Percentiles rank a stretch among this genome's conserved stretches.
phyloP scores from a whole-genome alignment of 176 grass and related monocot species.

The Carex pumila region DNA sequence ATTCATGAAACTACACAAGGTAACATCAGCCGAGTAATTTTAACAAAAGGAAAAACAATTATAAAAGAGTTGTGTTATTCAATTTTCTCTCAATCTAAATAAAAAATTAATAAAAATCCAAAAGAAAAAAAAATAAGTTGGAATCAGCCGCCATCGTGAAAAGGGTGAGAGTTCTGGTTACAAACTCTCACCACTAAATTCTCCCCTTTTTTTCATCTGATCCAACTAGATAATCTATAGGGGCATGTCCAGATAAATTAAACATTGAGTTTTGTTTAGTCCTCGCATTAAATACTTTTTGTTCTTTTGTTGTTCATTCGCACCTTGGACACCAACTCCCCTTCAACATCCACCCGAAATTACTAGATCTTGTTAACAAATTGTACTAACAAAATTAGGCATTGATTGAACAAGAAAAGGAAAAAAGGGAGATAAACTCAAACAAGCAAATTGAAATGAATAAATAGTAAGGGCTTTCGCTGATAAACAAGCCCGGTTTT shows the following conservation, averaged over 20 bases:
- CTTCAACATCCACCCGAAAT: not conserved
- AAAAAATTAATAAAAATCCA: constrained; percentile 10
- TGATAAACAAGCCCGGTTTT: not conserved
- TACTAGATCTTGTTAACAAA: constrained; percentile 1
- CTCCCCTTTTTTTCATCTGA: not conserved
- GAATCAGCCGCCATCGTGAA: not conserved
- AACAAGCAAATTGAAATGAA: not conserved
- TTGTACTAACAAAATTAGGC: constrained; percentile 10
- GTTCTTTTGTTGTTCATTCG: not conserved
- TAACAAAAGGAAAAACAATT: not conserved
- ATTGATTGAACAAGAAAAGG: not conserved
- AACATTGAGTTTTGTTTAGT: not conserved
- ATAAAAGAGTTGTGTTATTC: constrained; percentile 13
- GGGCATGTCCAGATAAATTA: not conserved
- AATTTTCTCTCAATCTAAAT: constrained; percentile 10
- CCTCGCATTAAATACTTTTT: not conserved
- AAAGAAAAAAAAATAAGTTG: not conserved
- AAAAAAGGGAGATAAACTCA: not conserved
- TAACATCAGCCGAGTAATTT: constrained; percentile 9
- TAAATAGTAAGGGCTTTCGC: not conserved
- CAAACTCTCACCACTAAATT: not conserved
- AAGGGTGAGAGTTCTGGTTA: constrained; percentile 1
- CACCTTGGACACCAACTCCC: not conserved
- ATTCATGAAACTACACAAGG: constrained; percentile 10
- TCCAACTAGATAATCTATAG: not conserved